Base-by-base conservation (phyloP, 2,329 filamentous ascomycete species). In the Dryadomyces quercivorus region DNA sequence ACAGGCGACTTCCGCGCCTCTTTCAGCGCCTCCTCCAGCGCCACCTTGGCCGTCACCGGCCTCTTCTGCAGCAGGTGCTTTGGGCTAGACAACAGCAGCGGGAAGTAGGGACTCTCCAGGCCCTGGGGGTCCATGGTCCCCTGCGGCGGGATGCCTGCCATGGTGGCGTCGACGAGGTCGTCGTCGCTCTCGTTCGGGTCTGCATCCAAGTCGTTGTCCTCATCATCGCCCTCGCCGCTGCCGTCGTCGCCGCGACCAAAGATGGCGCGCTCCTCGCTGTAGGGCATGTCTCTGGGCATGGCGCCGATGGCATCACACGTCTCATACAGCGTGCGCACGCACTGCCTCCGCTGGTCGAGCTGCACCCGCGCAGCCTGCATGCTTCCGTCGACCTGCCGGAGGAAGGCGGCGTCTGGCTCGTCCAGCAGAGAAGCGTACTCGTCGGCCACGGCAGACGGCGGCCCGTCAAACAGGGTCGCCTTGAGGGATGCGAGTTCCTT, bases 1-100 rank as follows among this genome's bases (percentile, higher is more conserved):
- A 31, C 8, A 8, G 26, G 8, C 4, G 26, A 31, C 26, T 31
- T 31, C 26, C 26, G 26, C 26, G 26, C 26, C 26, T 31, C 26
- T 7, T 62, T 62, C 18, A 68, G 59, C 1, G 72, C 72, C 16
- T 63, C 63, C 52, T 64, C 66, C 13, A 78, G 62, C 4, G 72
- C 74, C 9, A 63, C 63, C n/a, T 66, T 56, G 1, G 73, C 65
- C 0, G 74, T 74, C 43, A 70, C 59, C 3, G 72, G 74, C 21
- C 65, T 63, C 0, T 55, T 50, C 21, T 66, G 61, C 34, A 78
- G 61, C 1, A 76, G 55, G 53, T 79, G 70, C 21, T 70, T 67
- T 1, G 75, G 75, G 47, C 74, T 74, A 7, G 73, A 73, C n/a
- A 78, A 64, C 8, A 80, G 65, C 26, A 71, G 64, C 8, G 72